Evolutionary conservation across 495 filamentous ascomycete species (phyloP), one percentile per base, ranked within the genome.

Genomic region (Neurospora sp.): DNA sequence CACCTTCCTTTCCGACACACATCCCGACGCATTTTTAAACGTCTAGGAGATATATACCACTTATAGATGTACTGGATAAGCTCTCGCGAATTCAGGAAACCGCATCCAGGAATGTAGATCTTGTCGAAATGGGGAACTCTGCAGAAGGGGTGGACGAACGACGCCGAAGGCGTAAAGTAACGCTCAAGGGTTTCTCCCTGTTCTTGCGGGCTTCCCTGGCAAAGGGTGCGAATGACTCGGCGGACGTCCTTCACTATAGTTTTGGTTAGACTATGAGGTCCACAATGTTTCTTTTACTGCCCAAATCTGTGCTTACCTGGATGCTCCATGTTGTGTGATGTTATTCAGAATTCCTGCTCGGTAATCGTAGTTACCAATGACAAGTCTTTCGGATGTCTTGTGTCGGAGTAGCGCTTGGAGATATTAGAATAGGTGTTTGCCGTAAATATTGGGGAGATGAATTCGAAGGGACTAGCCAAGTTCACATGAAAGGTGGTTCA

Each of bases 101-200:
- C 86, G 12, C 84, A 74, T 71, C 86, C 84, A 3, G 84, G 85
- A 18, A 86, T 53, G 2, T 74, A 68, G 48, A 75, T 42, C 27
- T 83, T 73, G 9, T 79, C 80, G 79, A 89, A 89, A 73, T 85
- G 87, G 42, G 88, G 88, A 2, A 93, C 90, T 27, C 89, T 89
- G 78, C 92, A 95, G 81, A 96, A 91, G 0, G 94, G 93, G 78
- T 97, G 94, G 3, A 87, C 84, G 79, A 97, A 96, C 72, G 88
- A 85, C 18, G 92, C 89, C 74, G 88, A 80, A 9, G 85, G 86
- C 2, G 89, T 87, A 83, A 93, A 97, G 80, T 91, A 94, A 12
- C 81, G 84, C 69, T 93, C 84, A 27, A 97, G 79, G 6, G 90
- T 83, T 20, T 85, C 79, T 37, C 83, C 79, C 81, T 96, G 94